These are phyloP conservation scores for Paraleonurus japonicus DNA, from an alignment of 257 asterid genomes.

Conservation along the genomic window DNA sequence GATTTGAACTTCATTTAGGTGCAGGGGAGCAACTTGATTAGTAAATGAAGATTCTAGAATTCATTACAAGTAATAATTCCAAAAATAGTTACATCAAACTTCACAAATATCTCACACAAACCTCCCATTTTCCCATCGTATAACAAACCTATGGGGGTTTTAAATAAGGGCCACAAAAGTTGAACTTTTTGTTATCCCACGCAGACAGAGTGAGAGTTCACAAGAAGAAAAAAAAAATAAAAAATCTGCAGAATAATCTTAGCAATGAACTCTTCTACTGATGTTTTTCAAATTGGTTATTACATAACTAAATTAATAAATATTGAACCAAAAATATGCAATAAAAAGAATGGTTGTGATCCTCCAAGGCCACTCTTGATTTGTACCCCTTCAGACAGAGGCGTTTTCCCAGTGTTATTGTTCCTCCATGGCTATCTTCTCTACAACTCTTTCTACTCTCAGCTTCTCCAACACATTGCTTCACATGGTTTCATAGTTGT, in stretches of 20 bases:
- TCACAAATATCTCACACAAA: constrained; percentile 22
- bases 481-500: constrained; percentile 84
- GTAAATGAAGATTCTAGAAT: neutral
- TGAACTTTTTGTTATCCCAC: constrained; percentile 23
- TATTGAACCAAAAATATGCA: constrained; percentile 33
- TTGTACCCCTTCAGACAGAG: constrained; percentile 54
- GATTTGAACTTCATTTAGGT: no score
- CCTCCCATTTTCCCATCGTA: constrained; percentile 20
- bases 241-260: neutral
- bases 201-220: neutral
- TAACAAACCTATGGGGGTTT: constrained; percentile 7
- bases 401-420: constrained; percentile 58
- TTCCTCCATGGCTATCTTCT: constrained; percentile 88
- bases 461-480: constrained; percentile 67
- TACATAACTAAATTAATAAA: constrained; percentile 34
- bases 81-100: constrained; percentile 7
- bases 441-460: constrained; percentile 80
- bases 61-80: neutral
- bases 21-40: no score
- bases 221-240: neutral
- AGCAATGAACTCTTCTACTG: constrained; percentile 35
- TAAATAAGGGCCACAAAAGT: constrained; percentile 30
- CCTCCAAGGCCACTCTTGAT: constrained; percentile 73
- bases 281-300: constrained; percentile 47
- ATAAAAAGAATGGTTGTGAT: neutral